A percentile compares a stretch with the other conserved stretches of the same genome.
phyloP scores from a whole-genome alignment of 208 protist genomes.

The Polymyxa betae region DNA sequence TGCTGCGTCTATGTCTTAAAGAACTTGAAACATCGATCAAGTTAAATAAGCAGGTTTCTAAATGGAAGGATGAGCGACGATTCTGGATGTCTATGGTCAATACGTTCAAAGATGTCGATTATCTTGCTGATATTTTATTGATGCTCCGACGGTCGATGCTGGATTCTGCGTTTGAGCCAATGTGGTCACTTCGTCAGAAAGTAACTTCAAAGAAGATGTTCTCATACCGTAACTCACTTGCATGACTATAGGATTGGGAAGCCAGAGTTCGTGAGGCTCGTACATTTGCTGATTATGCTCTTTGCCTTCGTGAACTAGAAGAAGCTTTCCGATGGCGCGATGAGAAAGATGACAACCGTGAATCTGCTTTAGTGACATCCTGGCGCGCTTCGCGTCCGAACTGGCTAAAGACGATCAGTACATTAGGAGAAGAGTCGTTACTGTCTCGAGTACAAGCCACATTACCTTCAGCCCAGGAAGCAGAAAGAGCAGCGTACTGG shows the following conservation, averaged over 20 bases:
- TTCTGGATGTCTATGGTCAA: constrained; percentile 52
- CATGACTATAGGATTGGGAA: constrained; percentile 7
- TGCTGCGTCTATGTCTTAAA: constrained; percentile 28
- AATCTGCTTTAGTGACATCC: constrained; percentile 10
- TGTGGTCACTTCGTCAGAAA: constrained; percentile 25
- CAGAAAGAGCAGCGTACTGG: constrained; percentile 11
- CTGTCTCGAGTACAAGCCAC: not conserved
- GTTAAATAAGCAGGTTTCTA: constrained; percentile 30
- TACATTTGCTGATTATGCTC: constrained; percentile 28
- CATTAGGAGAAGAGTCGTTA: not conserved
- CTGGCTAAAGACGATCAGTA: constrained; percentile 44
- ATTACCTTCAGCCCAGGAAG: constrained; percentile 25
- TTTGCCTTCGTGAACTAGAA: constrained; percentile 50
- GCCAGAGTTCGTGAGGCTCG: constrained; percentile 22
- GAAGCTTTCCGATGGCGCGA: constrained; percentile 43
- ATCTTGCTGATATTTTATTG: constrained; percentile 38
- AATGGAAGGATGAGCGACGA: constrained; percentile 44
- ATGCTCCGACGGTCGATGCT: constrained; percentile 46
- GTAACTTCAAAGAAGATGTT: not conserved
- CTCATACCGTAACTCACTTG: not conserved
- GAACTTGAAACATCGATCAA: constrained; percentile 28
- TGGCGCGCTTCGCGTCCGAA: constrained; percentile 49
- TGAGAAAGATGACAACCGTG: constrained; percentile 51
- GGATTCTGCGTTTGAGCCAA: constrained; percentile 48
- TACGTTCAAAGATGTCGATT: constrained; percentile 50